Evolutionary conservation across 2,329 filamentous ascomycete species (phyloP).

Genomic region (Fusarium nanum): DNA sequence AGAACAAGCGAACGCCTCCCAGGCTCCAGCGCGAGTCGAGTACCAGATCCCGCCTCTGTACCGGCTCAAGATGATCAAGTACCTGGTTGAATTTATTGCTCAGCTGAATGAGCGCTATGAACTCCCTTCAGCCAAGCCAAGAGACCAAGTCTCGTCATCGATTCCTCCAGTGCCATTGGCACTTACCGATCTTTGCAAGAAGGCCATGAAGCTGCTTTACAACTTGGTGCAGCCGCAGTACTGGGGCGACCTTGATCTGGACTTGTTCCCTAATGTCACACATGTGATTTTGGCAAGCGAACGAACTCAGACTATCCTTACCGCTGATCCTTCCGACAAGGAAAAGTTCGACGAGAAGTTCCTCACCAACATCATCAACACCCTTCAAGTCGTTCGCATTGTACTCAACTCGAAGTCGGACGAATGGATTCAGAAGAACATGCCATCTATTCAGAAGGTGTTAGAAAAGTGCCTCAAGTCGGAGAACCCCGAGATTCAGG

Average conservation of each 20-base stretch:
- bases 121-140: conserved; percentile 75
- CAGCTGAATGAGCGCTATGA: conserved; percentile 87
- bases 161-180: conserved; percentile 62
- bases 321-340: conserved; percentile 69
- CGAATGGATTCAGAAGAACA: conserved; percentile 87
- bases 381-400: conserved; percentile 89
- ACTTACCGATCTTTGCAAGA: conserved; percentile 84
- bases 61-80: conserved; percentile 88
- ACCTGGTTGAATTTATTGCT: conserved; percentile 94
- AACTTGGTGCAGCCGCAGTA: conserved; percentile 87
- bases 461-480: conserved; percentile 89
- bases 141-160: conserved; percentile 61
- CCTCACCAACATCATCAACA: conserved; percentile 89
- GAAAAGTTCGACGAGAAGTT: conserved; percentile 87
- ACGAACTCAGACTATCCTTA: conserved; percentile 72
- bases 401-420: conserved; percentile 88
- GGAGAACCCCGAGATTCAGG: conserved; percentile 92
- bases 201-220: conserved; percentile 82
- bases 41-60: conserved; percentile 75
- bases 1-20: conserved; percentile 65
- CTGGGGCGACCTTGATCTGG: conserved; percentile 92
- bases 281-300: conserved; percentile 87
- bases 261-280: conserved; percentile 90
- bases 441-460: conserved; percentile 84
- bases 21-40: conserved; percentile 67